These are phyloP conservation scores for Diaporthe sp. DNA, from an alignment of 2,329 filamentous ascomycete species.

Conservation along the genomic window DNA sequence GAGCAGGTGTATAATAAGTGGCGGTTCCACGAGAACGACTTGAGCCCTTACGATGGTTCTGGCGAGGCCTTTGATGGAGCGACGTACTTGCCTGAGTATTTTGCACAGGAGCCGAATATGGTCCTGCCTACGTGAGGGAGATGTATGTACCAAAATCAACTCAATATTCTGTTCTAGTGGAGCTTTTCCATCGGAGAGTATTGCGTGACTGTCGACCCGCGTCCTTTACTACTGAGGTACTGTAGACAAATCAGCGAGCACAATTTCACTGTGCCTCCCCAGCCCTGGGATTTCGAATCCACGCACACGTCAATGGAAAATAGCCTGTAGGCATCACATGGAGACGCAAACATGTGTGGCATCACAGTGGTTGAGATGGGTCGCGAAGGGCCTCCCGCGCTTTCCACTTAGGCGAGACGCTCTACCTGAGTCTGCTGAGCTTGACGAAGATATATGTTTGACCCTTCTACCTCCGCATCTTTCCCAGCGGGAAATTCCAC, in stretches of 20 bases:
- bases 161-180: background rate
- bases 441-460: too few relatives aligned
- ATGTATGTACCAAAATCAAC: background rate
- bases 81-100: constrained; percentile 55
- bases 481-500: too few relatives aligned
- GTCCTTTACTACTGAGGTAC: background rate
- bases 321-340: too few relatives aligned
- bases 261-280: background rate
- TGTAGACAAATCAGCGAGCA: too few relatives aligned
- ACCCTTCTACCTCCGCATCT: constrained; percentile 48
- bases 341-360: background rate
- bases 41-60: constrained; percentile 61
- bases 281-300: too few relatives aligned
- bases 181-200: too few relatives aligned
- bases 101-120: constrained; percentile 47
- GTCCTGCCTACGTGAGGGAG: constrained; percentile 7
- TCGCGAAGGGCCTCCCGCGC: constrained; percentile 35
- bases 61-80: constrained; percentile 59
- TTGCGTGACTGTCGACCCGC: too few relatives aligned
- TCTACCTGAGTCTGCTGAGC: constrained; percentile 49
- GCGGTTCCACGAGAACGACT: constrained; percentile 45
- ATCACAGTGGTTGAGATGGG: background rate
- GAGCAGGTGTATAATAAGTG: constrained; percentile 50
- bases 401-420: constrained; percentile 51
- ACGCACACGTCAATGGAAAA: background rate